phyloP scores from a whole-genome alignment of 1,139 yeast genomes.

The Entelexis sorbosivorans region DNA sequence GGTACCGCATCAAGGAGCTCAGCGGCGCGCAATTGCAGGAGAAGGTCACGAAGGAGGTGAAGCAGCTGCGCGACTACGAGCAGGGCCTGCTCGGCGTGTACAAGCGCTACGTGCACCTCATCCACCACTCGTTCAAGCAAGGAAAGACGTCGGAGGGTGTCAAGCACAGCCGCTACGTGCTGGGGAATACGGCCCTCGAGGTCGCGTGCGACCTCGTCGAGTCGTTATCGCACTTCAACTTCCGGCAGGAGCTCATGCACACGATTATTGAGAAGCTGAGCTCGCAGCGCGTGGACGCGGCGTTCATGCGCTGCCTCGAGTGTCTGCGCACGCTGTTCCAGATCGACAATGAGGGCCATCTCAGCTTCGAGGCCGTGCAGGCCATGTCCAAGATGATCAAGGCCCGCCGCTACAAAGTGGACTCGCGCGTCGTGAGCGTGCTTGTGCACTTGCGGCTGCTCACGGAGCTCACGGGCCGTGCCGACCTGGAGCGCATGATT shows the following conservation, averaged over 20 bases:
- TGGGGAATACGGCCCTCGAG: conserved; percentile 52
- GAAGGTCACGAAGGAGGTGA: conserved; percentile 72
- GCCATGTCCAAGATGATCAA: conserved; percentile 58
- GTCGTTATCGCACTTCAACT: conserved; percentile 69
- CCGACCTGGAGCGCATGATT: conserved; percentile 50
- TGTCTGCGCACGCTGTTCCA: conserved; percentile 53
- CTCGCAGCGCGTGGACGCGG: conserved; percentile 30
- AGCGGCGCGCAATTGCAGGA: conserved; percentile 63
- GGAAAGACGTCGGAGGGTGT: conserved; percentile 17
- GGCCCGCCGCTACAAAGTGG: conserved; percentile 67
- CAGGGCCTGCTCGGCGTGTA: conserved; percentile 63
- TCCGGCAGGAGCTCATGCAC: conserved; percentile 57
- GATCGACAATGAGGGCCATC: conserved; percentile 70
- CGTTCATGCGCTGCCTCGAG: conserved; percentile 50
- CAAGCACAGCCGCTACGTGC: conserved; percentile 28
- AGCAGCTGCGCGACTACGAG: conserved; percentile 65
- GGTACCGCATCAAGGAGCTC: conserved; percentile 73
- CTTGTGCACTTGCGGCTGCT: conserved; percentile 63
- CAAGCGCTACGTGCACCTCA: conserved; percentile 50
- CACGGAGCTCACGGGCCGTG: conserved; percentile 48
- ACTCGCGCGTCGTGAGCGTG: conserved; percentile 68
- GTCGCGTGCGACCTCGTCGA: conserved; percentile 72
- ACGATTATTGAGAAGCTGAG: conserved; percentile 44
- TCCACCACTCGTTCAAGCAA: conserved; percentile 36
- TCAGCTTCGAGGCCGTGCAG: conserved; percentile 62